phyloP scores from a whole-genome alignment of 306 rosid species.

The Myrica gale region DNA sequence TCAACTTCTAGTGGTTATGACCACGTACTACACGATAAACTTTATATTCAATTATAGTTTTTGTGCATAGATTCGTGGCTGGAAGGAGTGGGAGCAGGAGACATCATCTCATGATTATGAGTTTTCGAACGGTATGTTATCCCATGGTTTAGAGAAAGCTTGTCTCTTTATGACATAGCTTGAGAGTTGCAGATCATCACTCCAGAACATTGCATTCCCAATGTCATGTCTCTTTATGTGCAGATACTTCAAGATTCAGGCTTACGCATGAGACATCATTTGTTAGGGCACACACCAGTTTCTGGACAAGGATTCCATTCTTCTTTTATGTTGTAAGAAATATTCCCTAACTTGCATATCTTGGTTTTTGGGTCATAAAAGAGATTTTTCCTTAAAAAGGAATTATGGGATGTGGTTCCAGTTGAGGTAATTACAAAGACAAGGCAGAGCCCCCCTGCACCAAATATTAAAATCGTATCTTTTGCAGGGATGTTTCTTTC shows the following conservation, averaged over 20 bases:
- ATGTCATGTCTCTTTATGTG: slow-evolving; percentile 12
- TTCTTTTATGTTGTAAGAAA: slow-evolving; percentile 73
- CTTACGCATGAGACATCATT: slow-evolving; percentile 91
- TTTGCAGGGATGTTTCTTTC: slow-evolving; percentile 81
- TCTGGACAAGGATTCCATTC: slow-evolving; percentile 67
- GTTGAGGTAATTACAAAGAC: neutral
- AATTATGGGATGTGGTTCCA: neutral
- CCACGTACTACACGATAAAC: neutral
- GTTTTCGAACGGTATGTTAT: slow-evolving; percentile 67
- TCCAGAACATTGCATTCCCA: neutral
- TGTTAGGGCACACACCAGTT: slow-evolving; percentile 74
- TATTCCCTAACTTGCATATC: slow-evolving; percentile 13
- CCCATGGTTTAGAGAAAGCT: slow-evolving; percentile 6
- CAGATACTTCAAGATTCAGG: slow-evolving; percentile 78
- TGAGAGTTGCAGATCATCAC: neutral
- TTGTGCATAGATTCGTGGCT: slow-evolving; percentile 74
- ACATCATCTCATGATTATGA: slow-evolving; percentile 69
- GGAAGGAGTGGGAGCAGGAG: slow-evolving; percentile 95
- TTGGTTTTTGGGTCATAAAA: slow-evolving; percentile 1
- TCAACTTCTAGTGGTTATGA: neutral
- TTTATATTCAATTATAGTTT: slow-evolving; percentile 13
- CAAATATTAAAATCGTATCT: slow-evolving; percentile 1
- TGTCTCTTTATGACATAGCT: neutral
- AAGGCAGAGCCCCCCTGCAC: neutral
- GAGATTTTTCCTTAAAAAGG: neutral